Conservation (phyloP, 2,329 filamentous ascomycete species). For the Escovopsis weberi region DNA sequence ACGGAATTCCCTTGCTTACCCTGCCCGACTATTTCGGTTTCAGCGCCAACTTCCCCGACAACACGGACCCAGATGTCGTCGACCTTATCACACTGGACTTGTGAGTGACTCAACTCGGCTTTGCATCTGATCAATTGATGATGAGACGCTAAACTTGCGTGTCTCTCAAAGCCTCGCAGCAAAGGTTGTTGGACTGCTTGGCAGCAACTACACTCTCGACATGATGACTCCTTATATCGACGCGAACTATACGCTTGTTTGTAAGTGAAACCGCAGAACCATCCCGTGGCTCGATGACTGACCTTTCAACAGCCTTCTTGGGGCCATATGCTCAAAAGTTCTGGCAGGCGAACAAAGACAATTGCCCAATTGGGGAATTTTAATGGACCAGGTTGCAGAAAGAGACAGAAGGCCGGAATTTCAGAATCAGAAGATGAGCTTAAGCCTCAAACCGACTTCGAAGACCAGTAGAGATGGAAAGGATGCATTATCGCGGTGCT, state of each 20-base stretch:
- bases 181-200: slow-evolving; percentile 20
- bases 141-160: neutral
- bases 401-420: too few relatives aligned
- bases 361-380: slow-evolving; percentile 16
- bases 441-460: too few relatives aligned
- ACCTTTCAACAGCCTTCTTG: slow-evolving; percentile 17
- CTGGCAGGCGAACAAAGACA: slow-evolving; percentile 21
- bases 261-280: slow-evolving; percentile 1
- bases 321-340: slow-evolving; percentile 23
- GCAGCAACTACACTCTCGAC: slow-evolving; percentile 18
- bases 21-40: slow-evolving; percentile 37
- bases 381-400: too few relatives aligned
- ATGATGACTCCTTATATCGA: slow-evolving; percentile 25
- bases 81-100: slow-evolving; percentile 42
- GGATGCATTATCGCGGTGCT: too few relatives aligned
- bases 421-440: too few relatives aligned
- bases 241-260: slow-evolving; percentile 24
- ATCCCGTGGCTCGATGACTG: neutral
- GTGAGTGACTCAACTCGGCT: slow-evolving; percentile 13
- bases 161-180: slow-evolving; percentile 15
- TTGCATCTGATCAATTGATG: too few relatives aligned
- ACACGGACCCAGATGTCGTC: slow-evolving; percentile 26
- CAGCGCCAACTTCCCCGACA: slow-evolving; percentile 32
- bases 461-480: too few relatives aligned
- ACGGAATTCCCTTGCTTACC: slow-evolving; percentile 28